Percentiles rank a stretch among this genome's conserved stretches.
These are phyloP conservation scores for Cryptococcus sp. DNA, from an alignment of 1,284 basidiomycete species.

Conservation along the genomic window DNA sequence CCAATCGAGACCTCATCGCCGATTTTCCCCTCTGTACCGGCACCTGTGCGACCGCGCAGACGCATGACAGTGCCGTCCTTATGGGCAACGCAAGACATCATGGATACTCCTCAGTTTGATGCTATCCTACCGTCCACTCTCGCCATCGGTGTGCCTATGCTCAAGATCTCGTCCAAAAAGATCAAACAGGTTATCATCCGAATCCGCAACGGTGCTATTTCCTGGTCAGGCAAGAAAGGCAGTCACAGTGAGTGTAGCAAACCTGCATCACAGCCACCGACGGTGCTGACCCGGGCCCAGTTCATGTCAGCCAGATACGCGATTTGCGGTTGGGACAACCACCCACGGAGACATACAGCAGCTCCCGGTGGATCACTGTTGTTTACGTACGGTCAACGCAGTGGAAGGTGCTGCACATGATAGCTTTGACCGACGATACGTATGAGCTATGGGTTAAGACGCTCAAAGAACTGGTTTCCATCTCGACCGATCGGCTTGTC, in stretches of 20 bases:
- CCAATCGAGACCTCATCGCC: not conserved
- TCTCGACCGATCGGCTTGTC: constrained; percentile 39
- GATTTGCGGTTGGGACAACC: constrained; percentile 78
- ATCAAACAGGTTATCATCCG: constrained; percentile 73
- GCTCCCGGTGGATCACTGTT: constrained; percentile 56
- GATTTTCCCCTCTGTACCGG: not conserved
- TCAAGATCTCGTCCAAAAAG: constrained; percentile 84
- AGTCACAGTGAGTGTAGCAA: constrained; percentile 61
- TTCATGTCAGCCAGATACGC: constrained; percentile 86
- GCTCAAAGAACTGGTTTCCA: constrained; percentile 53
- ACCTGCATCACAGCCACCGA: not conserved
- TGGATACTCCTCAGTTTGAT: constrained; percentile 8
- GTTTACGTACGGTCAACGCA: constrained; percentile 60
- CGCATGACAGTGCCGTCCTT: not conserved
- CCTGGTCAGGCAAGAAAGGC: constrained; percentile 79
- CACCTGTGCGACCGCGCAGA: not conserved
- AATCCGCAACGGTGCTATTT: constrained; percentile 73
- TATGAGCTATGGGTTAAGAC: constrained; percentile 60
- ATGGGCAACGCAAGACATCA: constrained; percentile 5
- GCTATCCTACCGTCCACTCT: constrained; percentile 18
- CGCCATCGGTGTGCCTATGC: constrained; percentile 61
- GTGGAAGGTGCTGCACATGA: constrained; percentile 90
- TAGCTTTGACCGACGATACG: constrained; percentile 71
- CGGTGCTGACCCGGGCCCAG: constrained; percentile 52
- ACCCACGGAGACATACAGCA: constrained; percentile 61